phyloP scores from a whole-genome alignment of 2,329 filamentous ascomycete genomes.

The Aspergillus texensis region DNA sequence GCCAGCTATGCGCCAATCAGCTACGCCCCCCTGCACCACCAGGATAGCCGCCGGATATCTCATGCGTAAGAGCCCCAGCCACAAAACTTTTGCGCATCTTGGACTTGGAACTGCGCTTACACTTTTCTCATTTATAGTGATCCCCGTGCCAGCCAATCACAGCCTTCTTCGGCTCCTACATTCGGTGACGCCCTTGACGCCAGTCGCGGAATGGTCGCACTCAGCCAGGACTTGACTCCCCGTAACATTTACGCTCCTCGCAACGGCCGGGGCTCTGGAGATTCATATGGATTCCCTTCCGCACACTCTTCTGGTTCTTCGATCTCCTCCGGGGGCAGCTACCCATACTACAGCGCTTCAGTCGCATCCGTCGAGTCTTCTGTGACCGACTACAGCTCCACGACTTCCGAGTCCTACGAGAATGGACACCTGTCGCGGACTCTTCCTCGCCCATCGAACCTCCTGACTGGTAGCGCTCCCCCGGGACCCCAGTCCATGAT shows the following conservation, averaged over 20 bases:
- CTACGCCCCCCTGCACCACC: slow-evolving; percentile 66
- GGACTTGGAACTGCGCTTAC: slow-evolving; percentile 19
- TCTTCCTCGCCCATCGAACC: slow-evolving; percentile 74
- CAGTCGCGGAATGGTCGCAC: slow-evolving; percentile 89
- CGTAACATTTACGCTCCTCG: slow-evolving; percentile 82
- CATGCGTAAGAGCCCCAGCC: slow-evolving; percentile 70
- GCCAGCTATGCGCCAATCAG: slow-evolving; percentile 75
- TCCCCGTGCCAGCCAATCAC: slow-evolving; percentile 37
- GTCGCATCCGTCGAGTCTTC: slow-evolving; percentile 70
- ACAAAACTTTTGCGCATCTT: neutral
- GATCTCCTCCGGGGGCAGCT: slow-evolving; percentile 79
- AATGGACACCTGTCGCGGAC: slow-evolving; percentile 72
- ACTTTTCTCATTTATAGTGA: slow-evolving; percentile 29
- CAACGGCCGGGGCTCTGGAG: slow-evolving; percentile 69
- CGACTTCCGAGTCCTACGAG: slow-evolving; percentile 80
- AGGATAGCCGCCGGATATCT: slow-evolving; percentile 70
- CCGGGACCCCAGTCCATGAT: slow-evolving; percentile 96
- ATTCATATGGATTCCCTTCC: slow-evolving; percentile 89
- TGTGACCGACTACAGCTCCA: slow-evolving; percentile 90
- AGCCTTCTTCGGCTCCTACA: slow-evolving; percentile 63
- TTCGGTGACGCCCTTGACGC: slow-evolving; percentile 91
- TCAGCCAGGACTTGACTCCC: slow-evolving; percentile 89
- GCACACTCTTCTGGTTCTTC: slow-evolving; percentile 91
- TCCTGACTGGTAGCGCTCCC: slow-evolving; percentile 65
- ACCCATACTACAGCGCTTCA: slow-evolving; percentile 84